phyloP scores from a whole-genome alignment of 768 basidiomycete species.

The Pleurotus cornucopiae region DNA sequence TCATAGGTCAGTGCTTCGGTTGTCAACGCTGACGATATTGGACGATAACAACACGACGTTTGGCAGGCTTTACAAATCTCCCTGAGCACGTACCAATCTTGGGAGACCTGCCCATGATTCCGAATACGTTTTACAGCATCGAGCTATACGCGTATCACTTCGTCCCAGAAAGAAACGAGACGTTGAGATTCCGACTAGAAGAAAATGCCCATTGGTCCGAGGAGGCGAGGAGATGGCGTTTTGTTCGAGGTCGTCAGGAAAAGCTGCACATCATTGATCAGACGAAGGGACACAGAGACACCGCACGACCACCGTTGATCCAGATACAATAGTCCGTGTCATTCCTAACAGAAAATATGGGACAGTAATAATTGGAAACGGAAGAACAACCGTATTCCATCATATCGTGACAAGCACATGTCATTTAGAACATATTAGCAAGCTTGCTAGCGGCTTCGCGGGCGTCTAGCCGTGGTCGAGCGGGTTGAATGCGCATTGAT shows the following conservation, averaged over 20 bases:
- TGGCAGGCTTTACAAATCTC: conserved; percentile 39
- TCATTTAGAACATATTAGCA: conserved; percentile 75
- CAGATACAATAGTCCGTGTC: not conserved
- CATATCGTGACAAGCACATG: not conserved
- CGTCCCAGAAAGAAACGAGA: conserved; percentile 44
- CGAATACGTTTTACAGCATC: conserved; percentile 50
- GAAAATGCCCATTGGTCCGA: conserved; percentile 40
- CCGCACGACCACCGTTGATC: not conserved
- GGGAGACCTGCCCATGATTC: conserved; percentile 42
- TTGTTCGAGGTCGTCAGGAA: conserved; percentile 47
- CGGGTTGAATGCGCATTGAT: conserved; percentile 71
- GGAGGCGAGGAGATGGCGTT: conserved; percentile 37
- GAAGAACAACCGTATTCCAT: not conserved
- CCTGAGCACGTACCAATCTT: conserved; percentile 41
- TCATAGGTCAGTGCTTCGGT: conserved; percentile 32
- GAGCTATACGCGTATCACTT: conserved; percentile 47
- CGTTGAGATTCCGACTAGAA: conserved; percentile 39
- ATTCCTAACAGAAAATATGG: not conserved
- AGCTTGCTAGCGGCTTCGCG: conserved; percentile 85
- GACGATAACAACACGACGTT: too few relatives aligned
- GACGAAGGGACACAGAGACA: conserved; percentile 9
- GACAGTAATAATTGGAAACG: not conserved
- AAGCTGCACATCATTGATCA: conserved; percentile 37
- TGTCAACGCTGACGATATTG: not conserved
- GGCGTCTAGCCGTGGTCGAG: conserved; percentile 74